These are phyloP conservation scores for Saccharomycopsis synnaedendra DNA, from an alignment of 805 yeast species.

Conservation along the genomic window DNA sequence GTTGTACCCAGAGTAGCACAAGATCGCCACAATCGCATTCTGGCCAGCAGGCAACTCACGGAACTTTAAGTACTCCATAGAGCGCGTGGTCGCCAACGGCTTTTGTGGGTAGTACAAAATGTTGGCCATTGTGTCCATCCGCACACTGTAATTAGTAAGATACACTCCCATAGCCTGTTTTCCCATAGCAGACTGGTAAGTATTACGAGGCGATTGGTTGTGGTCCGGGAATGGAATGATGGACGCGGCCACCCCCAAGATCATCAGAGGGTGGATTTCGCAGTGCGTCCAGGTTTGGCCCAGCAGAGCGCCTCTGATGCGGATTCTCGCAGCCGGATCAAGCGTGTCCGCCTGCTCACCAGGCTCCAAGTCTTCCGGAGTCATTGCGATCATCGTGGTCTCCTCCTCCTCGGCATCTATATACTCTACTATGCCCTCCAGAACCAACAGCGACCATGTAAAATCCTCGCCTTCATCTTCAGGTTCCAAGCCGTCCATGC, in stretches of 20 bases:
- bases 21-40: conserved; percentile 95
- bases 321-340: conserved; percentile 82
- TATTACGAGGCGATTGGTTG: conserved; percentile 98
- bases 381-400: conserved; percentile 97
- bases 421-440: conserved; percentile 86
- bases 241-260: conserved; percentile 96
- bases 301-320: conserved; percentile 48
- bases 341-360: conserved; percentile 36
- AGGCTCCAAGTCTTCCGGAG: conserved; percentile 89
- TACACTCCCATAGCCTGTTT: conserved; percentile 99
- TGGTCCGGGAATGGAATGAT: conserved; percentile 99
- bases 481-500: conserved; percentile 35
- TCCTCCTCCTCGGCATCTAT: conserved; percentile 99
- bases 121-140: conserved; percentile 99
- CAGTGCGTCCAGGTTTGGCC: conserved; percentile 91
- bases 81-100: conserved; percentile 94
- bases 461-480: conserved; percentile 41
- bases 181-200: conserved; percentile 99
- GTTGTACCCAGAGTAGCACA: conserved; percentile 96
- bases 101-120: conserved; percentile 95
- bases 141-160: conserved; percentile 85
- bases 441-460: conserved; percentile 79
- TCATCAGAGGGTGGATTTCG: conserved; percentile 98
- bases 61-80: conserved; percentile 95
- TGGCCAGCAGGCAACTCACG: conserved; percentile 99